Conservation (phyloP, 2,329 filamentous ascomycete species). For the Hymenotorrendiella dingleyae region DNA sequence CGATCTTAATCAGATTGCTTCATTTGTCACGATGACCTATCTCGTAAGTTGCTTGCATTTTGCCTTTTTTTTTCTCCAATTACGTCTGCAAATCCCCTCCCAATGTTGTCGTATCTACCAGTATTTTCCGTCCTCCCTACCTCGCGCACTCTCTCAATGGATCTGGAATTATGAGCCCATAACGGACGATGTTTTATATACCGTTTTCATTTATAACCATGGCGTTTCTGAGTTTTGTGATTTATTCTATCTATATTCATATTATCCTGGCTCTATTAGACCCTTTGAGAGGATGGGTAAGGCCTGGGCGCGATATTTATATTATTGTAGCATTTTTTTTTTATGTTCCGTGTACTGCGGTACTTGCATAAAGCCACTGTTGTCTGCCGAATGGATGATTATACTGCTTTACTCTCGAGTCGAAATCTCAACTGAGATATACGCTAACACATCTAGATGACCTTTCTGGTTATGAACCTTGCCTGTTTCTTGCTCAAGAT, state of each 20-base stretch:
- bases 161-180: no score
- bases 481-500: slow-evolving; percentile 84
- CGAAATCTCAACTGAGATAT: background rate
- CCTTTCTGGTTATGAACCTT: slow-evolving; percentile 81
- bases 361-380: no score
- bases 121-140: no score
- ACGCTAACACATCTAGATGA: slow-evolving; percentile 53
- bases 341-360: no score
- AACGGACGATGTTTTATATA: no score
- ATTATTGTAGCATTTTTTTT: background rate
- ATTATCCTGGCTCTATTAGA: background rate
- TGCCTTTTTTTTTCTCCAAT: background rate
- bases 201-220: no score
- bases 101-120: no score
- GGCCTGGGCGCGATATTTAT: background rate
- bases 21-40: slow-evolving; percentile 85
- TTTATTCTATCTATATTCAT: background rate
- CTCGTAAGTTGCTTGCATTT: slow-evolving; percentile 42
- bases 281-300: background rate
- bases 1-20: slow-evolving; percentile 82
- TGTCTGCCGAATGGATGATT: no score
- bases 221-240: no score
- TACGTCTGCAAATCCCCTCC: no score
- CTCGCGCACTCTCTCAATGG: no score
- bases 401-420: no score